Conservation (phyloP, 345 rosid species). For the Brassica nigra region DNA sequence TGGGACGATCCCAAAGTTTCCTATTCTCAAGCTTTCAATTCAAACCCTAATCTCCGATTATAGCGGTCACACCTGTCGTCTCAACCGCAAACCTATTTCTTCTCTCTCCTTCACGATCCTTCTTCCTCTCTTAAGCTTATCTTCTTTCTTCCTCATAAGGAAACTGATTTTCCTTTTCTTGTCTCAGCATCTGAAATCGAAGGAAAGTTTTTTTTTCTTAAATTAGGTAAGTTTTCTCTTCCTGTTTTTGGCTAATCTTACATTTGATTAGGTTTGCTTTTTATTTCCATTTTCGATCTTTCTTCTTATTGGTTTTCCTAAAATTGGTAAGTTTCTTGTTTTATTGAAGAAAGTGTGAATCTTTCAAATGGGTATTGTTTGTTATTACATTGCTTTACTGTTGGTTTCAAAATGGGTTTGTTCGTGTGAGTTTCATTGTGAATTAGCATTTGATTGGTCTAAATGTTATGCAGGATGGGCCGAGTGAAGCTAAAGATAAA, state of each 20-base stretch:
- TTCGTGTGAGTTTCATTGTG: background rate
- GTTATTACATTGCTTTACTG: background rate
- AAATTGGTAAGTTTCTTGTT: constrained; percentile 1
- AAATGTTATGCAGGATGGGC: constrained; percentile 59
- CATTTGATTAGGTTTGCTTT: background rate
- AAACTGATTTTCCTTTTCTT: constrained; percentile 17
- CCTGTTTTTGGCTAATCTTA: constrained; percentile 18
- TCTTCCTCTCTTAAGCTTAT: constrained; percentile 27
- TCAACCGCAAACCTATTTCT: constrained; percentile 45
- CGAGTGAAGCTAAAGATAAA: constrained; percentile 78
- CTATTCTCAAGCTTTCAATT: constrained; percentile 52
- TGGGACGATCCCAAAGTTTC: constrained; percentile 12
- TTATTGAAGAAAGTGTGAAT: background rate
- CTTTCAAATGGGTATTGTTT: background rate
- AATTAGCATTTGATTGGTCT: background rate
- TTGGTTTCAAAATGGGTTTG: background rate
- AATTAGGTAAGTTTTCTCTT: constrained; percentile 30
- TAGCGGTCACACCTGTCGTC: constrained; percentile 58
- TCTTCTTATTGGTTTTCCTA: constrained; percentile 10
- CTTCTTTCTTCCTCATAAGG: constrained; percentile 43
- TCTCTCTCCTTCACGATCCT: constrained; percentile 30
- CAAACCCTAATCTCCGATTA: constrained; percentile 48
- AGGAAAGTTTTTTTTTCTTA: constrained; percentile 24
- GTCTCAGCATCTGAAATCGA: constrained; percentile 2
- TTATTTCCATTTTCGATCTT: constrained; percentile 6